Conservation (phyloP, 306 rosid species). For the Medicago ruthenica region DNA sequence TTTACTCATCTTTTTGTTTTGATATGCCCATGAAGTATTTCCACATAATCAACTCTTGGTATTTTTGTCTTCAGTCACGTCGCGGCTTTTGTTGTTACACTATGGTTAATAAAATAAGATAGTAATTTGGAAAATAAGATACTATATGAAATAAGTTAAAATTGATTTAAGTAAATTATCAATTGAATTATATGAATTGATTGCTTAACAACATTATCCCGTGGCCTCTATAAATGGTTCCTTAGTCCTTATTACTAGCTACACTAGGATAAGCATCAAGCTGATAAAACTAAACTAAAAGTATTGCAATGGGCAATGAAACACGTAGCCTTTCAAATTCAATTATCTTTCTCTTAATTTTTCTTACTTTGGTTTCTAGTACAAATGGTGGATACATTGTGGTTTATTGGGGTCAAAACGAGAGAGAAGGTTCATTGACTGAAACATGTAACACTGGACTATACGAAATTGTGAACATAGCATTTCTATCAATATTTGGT, state of each 20-base stretch:
- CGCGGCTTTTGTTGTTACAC: neutral
- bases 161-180: neutral
- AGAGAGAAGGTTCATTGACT: conserved; percentile 28
- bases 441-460: conserved; percentile 45
- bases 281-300: too few species aligned
- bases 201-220: conserved; percentile 1
- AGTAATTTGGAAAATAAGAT: neutral
- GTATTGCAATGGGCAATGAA: conserved; percentile 33
- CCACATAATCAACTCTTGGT: neutral
- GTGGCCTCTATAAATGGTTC: conserved; percentile 41
- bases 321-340: neutral
- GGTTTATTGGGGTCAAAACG: conserved; percentile 48
- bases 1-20: neutral
- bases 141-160: neutral
- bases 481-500: conserved; percentile 43
- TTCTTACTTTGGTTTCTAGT: neutral
- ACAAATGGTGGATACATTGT: conserved; percentile 36
- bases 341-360: conserved; percentile 3
- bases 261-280: neutral
- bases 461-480: conserved; percentile 40
- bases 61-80: neutral
- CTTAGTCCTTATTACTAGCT: neutral
- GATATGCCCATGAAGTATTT: neutral
- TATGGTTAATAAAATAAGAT: neutral
- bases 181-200: conserved; percentile 2